These are phyloP conservation scores for Myochromella boudieri DNA, from an alignment of 768 basidiomycete genomes.

Conservation along the genomic window DNA sequence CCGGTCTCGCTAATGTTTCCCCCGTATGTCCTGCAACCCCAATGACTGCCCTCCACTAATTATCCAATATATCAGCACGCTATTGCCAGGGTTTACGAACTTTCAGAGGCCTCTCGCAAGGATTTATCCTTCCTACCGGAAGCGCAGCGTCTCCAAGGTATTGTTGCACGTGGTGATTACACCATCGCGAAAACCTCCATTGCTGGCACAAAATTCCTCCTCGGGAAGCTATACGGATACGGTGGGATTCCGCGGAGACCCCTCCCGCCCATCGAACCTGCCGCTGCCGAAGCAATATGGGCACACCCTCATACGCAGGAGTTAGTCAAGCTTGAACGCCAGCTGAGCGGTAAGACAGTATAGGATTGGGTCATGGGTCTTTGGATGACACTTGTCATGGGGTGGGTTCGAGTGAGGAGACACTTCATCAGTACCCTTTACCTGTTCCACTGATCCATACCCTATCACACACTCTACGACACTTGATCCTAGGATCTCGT, in stretches of 20 bases:
- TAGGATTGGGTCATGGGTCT: slow-evolving; percentile 15
- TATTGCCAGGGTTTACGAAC: slow-evolving; percentile 57
- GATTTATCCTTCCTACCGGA: slow-evolving; percentile 61
- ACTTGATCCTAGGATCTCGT: background rate
- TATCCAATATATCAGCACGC: slow-evolving; percentile 45
- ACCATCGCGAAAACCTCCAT: slow-evolving; percentile 77
- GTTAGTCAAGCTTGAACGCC: slow-evolving; percentile 63
- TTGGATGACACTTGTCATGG: slow-evolving; percentile 6
- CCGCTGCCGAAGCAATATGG: slow-evolving; percentile 63
- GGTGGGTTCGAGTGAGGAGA: slow-evolving; percentile 6
- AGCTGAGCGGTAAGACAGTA: slow-evolving; percentile 44
- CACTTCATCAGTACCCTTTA: slow-evolving; percentile 5
- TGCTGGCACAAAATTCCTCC: slow-evolving; percentile 79
- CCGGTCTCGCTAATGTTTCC: slow-evolving; percentile 82
- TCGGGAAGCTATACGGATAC: slow-evolving; percentile 77
- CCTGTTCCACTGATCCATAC: slow-evolving; percentile 8
- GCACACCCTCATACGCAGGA: slow-evolving; percentile 69
- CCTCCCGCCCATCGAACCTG: slow-evolving; percentile 61
- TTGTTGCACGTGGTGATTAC: slow-evolving; percentile 78
- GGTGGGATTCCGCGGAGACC: slow-evolving; percentile 81
- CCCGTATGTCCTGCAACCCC: slow-evolving; percentile 47
- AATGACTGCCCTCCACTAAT: slow-evolving; percentile 5
- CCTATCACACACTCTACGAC: no score
- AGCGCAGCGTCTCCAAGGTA: slow-evolving; percentile 75
- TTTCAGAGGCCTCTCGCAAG: slow-evolving; percentile 55